Percentiles rank a stretch among this genome's conserved stretches.
phyloP scores from a whole-genome alignment of 306 rosid genomes.

The Benincasa hispida region DNA sequence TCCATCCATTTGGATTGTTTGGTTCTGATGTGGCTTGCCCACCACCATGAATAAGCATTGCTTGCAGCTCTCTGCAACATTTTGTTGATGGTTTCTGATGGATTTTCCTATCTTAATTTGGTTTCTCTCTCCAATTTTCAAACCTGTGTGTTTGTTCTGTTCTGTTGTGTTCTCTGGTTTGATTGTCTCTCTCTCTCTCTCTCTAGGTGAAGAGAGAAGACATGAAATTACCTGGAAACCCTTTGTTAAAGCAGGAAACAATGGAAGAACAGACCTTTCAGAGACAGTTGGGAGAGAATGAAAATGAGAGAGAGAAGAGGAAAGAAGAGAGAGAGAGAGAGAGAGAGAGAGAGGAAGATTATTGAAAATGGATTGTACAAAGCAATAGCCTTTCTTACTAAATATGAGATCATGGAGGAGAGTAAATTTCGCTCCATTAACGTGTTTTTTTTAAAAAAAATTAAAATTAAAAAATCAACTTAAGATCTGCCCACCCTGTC shows the following conservation, averaged over 20 bases:
- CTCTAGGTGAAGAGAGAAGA: slow-evolving; percentile 25
- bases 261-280: neutral
- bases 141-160: slow-evolving; percentile 4
- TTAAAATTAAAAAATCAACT: neutral
- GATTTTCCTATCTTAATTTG: neutral
- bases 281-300: neutral
- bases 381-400: slow-evolving; percentile 14
- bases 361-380: slow-evolving; percentile 20
- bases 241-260: neutral
- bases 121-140: slow-evolving; percentile 13
- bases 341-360: neutral
- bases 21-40: slow-evolving; percentile 97
- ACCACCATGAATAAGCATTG: slow-evolving; percentile 99
- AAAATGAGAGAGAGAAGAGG: neutral
- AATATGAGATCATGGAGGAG: slow-evolving; percentile 73
- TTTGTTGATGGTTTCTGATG: neutral
- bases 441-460: slow-evolving; percentile 8
- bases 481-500: neutral
- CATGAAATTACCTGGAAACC: slow-evolving; percentile 23
- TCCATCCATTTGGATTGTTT: slow-evolving; percentile 99
- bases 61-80: slow-evolving; percentile 99
- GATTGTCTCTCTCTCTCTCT: slow-evolving; percentile 12
- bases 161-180: slow-evolving; percentile 5
- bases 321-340: neutral
- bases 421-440: slow-evolving; percentile 55